Evolutionary conservation across 2,329 filamentous ascomycete species (phyloP), one percentile per base, ranked within the genome.

Genomic region (Hypoxylon sp.): DNA sequence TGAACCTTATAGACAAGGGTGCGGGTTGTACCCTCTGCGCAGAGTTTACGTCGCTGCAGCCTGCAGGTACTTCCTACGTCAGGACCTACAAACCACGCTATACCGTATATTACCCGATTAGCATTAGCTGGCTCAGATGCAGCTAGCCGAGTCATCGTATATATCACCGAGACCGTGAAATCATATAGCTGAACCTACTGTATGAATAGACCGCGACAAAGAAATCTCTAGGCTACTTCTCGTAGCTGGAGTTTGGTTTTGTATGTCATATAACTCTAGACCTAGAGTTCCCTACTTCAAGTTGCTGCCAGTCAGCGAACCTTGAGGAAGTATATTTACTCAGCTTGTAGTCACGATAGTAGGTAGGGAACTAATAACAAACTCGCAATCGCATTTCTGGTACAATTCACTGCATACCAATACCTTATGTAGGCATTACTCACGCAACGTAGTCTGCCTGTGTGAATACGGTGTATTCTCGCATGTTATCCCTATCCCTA

Each of bases 401-500:
- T 63, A 32, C 32, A 59, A 64, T 59, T 64, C 54, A 24, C 30
- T 24, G 44, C 48, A 40, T 32, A 60, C 26, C 30, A 54, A 65
- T 26, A 26, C 24, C 3, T n/a, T 42, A 53, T 49, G 22, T 53
- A 58, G 51, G 30, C 11, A 45, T 49, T 44, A 61, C 40, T 45
- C 45, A 16, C 42, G 12, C 28, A 22, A 46, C 45, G 26, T 55
- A 52, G 48, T 54, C 44, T 60, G 48, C 53, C 40, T 52, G 33
- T 20, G 36, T 55, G 52, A 16, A 63, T 48, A 61, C 16, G 36
- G 24, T 36, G 32, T 61, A 44, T 38, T 55, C 22, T 66, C 38
- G 42, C 57, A 54, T 30, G 56, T 24, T 49, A 49, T 16, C 42
- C 54, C 33, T 67, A 55, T 55, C 56, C 63, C 48, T 66, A 64